Conservation (phyloP, 2,329 filamentous ascomycete genomes). For the Hymenoscyphus repandus region DNA sequence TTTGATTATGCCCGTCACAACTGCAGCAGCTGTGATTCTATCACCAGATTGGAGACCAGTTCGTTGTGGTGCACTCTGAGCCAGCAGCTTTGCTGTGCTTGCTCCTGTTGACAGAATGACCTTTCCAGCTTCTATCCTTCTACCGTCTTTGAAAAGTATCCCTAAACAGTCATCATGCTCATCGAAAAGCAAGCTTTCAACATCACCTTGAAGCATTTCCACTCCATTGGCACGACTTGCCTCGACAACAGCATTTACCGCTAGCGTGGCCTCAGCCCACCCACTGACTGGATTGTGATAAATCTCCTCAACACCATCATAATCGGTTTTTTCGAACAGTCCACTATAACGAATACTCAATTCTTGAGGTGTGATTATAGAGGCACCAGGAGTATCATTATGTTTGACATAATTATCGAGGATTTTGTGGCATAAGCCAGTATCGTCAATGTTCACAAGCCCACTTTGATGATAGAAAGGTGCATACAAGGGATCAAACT, state of each 20-base stretch:
- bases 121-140: conserved; percentile 44
- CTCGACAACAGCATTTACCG: conserved; percentile 39
- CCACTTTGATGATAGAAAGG: conserved; percentile 45
- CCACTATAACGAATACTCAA: conserved; percentile 37
- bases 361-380: conserved; percentile 39
- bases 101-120: conserved; percentile 52
- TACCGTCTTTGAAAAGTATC: conserved; percentile 43
- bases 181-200: conserved; percentile 42
- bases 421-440: conserved; percentile 42
- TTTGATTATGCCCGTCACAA: conserved; percentile 43
- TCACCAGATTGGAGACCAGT: conserved; percentile 47
- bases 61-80: conserved; percentile 44
- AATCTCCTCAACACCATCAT: conserved; percentile 34
- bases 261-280: conserved; percentile 46
- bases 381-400: conserved; percentile 32
- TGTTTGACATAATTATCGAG: conserved; percentile 39
- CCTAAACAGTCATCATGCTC: conserved; percentile 42
- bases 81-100: conserved; percentile 49
- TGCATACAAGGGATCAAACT: conserved; percentile 41
- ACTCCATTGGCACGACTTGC: conserved; percentile 41
- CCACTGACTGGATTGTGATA: conserved; percentile 47
- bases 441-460: conserved; percentile 41
- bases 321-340: conserved; percentile 34
- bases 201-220: conserved; percentile 38
- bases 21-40: conserved; percentile 52